Conservation (phyloP, 2,329 filamentous ascomycete genomes). For the Beauveria sp. region DNA sequence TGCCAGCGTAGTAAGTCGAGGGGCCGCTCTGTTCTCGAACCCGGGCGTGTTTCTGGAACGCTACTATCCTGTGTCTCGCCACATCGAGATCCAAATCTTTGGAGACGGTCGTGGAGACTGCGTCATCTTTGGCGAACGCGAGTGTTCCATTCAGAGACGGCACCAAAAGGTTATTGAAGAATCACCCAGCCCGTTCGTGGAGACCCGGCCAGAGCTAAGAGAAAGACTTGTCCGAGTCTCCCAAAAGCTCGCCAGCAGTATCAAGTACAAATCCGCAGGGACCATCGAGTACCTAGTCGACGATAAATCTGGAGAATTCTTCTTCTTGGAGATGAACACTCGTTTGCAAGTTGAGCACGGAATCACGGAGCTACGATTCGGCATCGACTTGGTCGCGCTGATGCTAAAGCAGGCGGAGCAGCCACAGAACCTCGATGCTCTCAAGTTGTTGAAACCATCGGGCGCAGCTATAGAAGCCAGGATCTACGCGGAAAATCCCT, state of each 20-base stretch:
- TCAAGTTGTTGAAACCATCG: slow-evolving; percentile 13
- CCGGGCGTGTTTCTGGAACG: slow-evolving; percentile 29
- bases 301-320: slow-evolving; percentile 24
- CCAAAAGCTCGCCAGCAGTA: neutral
- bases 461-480: slow-evolving; percentile 32
- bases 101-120: slow-evolving; percentile 32
- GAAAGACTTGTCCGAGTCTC: neutral
- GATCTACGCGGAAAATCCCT: slow-evolving; percentile 44
- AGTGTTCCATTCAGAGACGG: slow-evolving; percentile 38
- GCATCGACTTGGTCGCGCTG: slow-evolving; percentile 60
- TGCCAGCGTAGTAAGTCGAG: neutral
- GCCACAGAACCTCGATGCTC: neutral
- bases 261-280: slow-evolving; percentile 28
- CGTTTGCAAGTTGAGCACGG: slow-evolving; percentile 39
- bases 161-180: slow-evolving; percentile 42
- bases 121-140: slow-evolving; percentile 31
- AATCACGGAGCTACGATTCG: slow-evolving; percentile 65
- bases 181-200: slow-evolving; percentile 15
- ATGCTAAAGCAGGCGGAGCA: slow-evolving; percentile 31
- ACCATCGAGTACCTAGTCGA: slow-evolving; percentile 35
- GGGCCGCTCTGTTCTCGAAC: slow-evolving; percentile 16
- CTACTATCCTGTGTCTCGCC: slow-evolving; percentile 29
- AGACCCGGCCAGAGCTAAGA: neutral
- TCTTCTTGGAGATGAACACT: slow-evolving; percentile 39
- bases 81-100: slow-evolving; percentile 39